Evolutionary conservation across 805 yeast genomes (phyloP), one percentile per base, ranked within the genome.

Genomic region (Candida boidinii): DNA sequence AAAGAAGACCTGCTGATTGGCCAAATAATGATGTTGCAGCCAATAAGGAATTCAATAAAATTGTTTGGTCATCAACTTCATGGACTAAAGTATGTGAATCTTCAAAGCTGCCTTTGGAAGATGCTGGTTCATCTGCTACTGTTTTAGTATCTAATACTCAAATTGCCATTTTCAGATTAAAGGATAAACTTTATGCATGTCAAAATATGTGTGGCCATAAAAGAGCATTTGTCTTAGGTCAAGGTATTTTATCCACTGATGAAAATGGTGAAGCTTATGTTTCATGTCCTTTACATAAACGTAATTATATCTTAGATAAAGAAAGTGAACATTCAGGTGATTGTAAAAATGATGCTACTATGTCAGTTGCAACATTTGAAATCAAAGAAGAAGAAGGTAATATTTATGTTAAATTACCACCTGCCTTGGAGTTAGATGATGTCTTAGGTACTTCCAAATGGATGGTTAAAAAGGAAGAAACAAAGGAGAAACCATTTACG

Each of bases 181-280:
- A 45, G n/a, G 58, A 46, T n/a, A 48, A 48, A 34, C 41, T 57
- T 7, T 56, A 43, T 30, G 56, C 62, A n/a, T 56, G 59, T 11
- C 65, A 60, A 31, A 58, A 58, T 38, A 57, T 60, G 62, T 60
- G 65, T 41, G 60, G 60, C n/a, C 63, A 60, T 35, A 52, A 56
- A 22, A 43, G 62, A n/a, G 56, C 65, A 1, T 60, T 60, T 46
- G 60, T 58, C 1, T 39, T 60, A 22, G 47, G 53, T 17, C 61
- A 58, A 37, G 64, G 64, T 28, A 52, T 56, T 15, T 28, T 58
- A 11, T 50, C 55, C 4, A 45, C 50, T 17, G 61, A 56, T 36
- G 57, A 49, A 21, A 43, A 48, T 23, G 46, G 52, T 12, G 41
- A 48, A 16, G 45, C 57, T 3, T 56, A 54, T 33, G 45, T 60